Evolutionary conservation across 257 asterid species (phyloP).

Genomic region (Striga asiatica): DNA sequence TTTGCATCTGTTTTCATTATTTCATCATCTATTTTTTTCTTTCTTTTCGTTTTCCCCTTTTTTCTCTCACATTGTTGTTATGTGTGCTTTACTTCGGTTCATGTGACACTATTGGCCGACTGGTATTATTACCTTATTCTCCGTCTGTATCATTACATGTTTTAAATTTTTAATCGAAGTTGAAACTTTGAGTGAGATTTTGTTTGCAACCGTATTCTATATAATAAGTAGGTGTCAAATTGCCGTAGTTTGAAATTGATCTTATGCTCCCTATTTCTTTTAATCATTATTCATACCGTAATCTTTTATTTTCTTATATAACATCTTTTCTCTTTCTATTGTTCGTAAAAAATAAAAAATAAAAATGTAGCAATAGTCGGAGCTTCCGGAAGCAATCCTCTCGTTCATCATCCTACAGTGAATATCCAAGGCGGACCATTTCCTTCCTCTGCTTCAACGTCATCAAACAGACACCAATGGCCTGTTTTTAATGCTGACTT

Average conservation of each 20-base stretch:
- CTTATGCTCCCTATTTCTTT: neutral
- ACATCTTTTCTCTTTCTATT: no score
- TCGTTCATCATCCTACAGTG: conserved; percentile 27
- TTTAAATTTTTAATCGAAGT: no score
- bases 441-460: conserved; percentile 26
- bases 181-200: neutral
- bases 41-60: no score
- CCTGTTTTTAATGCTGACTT: conserved; percentile 22
- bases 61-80: no score
- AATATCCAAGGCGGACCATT: conserved; percentile 28
- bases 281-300: neutral
- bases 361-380: conserved; percentile 16
- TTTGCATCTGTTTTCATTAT: neutral
- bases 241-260: no score
- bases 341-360: no score
- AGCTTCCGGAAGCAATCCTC: conserved; percentile 26
- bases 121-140: neutral
- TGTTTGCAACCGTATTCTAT: neutral
- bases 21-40: no score
- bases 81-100: neutral
- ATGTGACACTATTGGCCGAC: neutral
- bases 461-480: conserved; percentile 32
- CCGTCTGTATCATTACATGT: neutral
- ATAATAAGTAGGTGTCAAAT: no score
- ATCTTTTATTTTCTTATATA: neutral